phyloP scores from a whole-genome alignment of 2,329 filamentous ascomycete genomes.

The Colletotrichum euphorbiae region DNA sequence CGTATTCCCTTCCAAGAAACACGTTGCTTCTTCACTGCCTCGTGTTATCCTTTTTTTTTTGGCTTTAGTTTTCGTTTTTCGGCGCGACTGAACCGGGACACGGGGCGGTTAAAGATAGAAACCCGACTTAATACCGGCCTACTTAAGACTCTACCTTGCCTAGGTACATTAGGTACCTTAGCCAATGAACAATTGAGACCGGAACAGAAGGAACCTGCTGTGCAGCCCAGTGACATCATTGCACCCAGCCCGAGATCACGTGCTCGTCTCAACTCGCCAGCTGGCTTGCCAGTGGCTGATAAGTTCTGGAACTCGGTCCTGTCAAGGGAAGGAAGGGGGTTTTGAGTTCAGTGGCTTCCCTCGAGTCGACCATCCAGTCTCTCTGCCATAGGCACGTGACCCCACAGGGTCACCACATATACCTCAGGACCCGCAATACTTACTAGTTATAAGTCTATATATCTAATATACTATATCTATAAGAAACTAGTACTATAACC shows the following conservation, averaged over 20 bases:
- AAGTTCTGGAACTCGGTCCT: no score
- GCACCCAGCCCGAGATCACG: conserved; percentile 5
- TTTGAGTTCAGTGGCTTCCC: background rate
- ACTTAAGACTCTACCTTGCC: no score
- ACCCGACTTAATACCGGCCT: no score
- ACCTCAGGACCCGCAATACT: no score
- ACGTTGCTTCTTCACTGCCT: conserved; percentile 10
- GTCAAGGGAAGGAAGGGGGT: background rate
- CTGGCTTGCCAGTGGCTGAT: background rate
- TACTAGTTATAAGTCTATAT: no score
- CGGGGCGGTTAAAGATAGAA: background rate
- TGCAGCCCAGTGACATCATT: conserved; percentile 2
- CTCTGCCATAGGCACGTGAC: no score
- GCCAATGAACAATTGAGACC: conserved; percentile 3
- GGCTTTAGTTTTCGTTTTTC: background rate
- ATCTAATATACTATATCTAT: no score
- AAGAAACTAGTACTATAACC: no score
- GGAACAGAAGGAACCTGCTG: background rate
- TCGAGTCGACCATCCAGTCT: conserved; percentile 2
- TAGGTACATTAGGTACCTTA: background rate
- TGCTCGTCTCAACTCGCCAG: background rate
- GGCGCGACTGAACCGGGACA: background rate
- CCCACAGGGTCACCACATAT: no score
- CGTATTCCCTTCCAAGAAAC: background rate
- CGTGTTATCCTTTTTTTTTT: background rate